Base-by-base conservation (phyloP, 352 stramenopile species). In the Globisporangium spinosum region DNA sequence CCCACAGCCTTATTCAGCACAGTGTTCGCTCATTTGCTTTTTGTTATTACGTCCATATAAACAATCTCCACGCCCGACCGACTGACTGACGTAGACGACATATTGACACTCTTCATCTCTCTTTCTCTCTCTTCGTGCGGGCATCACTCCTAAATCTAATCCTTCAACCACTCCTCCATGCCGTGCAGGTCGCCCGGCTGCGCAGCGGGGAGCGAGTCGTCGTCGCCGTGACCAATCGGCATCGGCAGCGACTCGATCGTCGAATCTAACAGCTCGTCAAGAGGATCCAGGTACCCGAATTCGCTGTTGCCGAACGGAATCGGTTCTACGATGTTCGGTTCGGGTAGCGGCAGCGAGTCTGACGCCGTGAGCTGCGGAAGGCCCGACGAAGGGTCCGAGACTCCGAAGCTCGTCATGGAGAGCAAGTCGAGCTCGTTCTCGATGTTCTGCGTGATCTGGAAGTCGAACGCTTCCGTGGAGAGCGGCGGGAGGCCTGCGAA, bases 141-240 rank as follows among this genome's bases (percentile, higher is more conserved):
- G 22, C 0, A 7, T 29, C 10, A 17, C 27, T 34, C 8, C 7
- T 40, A 38, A 55, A 55, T 59, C 10, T 87, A 90, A 76, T 91
- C 85, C 67, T 91, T 87, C 20, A 91, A 70, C 83, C 82, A 91
- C 49, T 90, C 86, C 58, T 94, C 81, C 81, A 92, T 90, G 29
- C 84, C 83, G 63, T 91, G 83, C 58, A 92, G 69, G 69, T 92
- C 86, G 6, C 81, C 80, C 57, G 84, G 83, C 35, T 90, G 69
- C 65, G 82, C 82, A 29, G 81, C 69, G 13, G 79, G 77, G 32
- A 89, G 62, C 20, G 70, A 74, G 43, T 74, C 49, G 49, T 80
- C 71, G 17, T 81, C 72, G 8, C 77, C 80, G 62, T 91, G 76
- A 20, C 82, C 81, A 60, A 90, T 90, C n/a, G 80, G 82, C 81